Evolutionary conservation across 345 rosid genomes (phyloP).

Genomic region (Ceriops tagal): DNA sequence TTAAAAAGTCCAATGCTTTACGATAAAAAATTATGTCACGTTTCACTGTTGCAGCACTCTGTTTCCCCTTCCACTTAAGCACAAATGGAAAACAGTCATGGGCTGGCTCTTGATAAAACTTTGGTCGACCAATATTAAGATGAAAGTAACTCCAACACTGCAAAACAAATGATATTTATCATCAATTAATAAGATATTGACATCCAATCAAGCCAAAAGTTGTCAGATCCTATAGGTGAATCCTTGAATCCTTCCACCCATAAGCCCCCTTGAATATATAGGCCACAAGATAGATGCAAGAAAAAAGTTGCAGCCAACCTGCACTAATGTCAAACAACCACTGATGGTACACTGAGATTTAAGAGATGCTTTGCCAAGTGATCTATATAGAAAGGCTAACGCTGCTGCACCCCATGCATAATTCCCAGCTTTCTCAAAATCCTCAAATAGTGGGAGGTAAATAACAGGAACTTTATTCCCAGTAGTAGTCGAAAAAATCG

Average conservation of each 20-base stretch:
- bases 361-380: constrained; percentile 96
- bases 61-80: constrained; percentile 91
- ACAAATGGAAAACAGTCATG: constrained; percentile 90
- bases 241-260: background rate
- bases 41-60: constrained; percentile 84
- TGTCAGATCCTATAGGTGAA: background rate
- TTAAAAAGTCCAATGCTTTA: constrained; percentile 70
- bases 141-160: constrained; percentile 98
- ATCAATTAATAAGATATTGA: constrained; percentile 11
- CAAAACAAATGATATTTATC: constrained; percentile 12
- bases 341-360: constrained; percentile 94
- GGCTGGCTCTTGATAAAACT: constrained; percentile 74
- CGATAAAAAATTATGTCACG: constrained; percentile 86
- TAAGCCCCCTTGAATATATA: background rate
- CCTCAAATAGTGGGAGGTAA: constrained; percentile 86
- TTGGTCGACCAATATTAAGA: constrained; percentile 80
- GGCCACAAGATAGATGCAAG: background rate
- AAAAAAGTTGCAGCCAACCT: constrained; percentile 40
- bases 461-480: constrained; percentile 99
- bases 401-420: constrained; percentile 99
- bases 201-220: background rate
- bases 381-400: constrained; percentile 84
- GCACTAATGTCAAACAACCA: constrained; percentile 89
- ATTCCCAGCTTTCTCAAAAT: constrained; percentile 75
- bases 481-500: constrained; percentile 89